phyloP scores from a whole-genome alignment of 176 grass and related monocot species.

The Carex littledalei region DNA sequence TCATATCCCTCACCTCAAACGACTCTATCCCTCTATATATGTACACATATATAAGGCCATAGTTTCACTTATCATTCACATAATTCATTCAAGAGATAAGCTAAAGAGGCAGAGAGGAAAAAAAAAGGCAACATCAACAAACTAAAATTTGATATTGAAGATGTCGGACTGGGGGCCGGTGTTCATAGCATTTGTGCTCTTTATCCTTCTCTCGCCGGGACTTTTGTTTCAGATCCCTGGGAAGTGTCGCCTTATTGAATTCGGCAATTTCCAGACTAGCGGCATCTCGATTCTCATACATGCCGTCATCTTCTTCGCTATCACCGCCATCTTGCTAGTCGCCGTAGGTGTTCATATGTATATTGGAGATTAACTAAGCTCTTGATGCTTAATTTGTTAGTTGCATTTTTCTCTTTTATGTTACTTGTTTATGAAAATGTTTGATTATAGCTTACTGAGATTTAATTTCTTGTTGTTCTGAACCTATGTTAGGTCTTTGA shows the following conservation, averaged over 20 bases:
- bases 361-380: slow-evolving; percentile 28
- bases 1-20: neutral
- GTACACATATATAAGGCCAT: neutral
- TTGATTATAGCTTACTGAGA: neutral
- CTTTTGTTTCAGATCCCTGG: slow-evolving; percentile 61
- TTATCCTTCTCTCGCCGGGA: slow-evolving; percentile 55
- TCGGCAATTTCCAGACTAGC: slow-evolving; percentile 48
- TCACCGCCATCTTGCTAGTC: slow-evolving; percentile 50
- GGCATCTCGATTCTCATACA: slow-evolving; percentile 57
- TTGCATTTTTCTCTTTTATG: neutral
- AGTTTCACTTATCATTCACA: neutral
- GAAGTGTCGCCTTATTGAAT: slow-evolving; percentile 35
- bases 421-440: neutral
- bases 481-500: neutral
- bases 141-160: neutral
- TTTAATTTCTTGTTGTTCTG: neutral
- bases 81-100: slow-evolving; percentile 13
- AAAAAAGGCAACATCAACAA: neutral
- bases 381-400: neutral
- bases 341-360: slow-evolving; percentile 65
- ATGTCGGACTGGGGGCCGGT: slow-evolving; percentile 74
- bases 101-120: neutral
- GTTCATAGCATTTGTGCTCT: slow-evolving; percentile 56
- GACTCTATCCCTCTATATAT: neutral
- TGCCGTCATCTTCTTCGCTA: slow-evolving; percentile 55